These are phyloP conservation scores for Solanum corneliomulleri DNA, from an alignment of 257 asterid genomes.

Conservation along the genomic window DNA sequence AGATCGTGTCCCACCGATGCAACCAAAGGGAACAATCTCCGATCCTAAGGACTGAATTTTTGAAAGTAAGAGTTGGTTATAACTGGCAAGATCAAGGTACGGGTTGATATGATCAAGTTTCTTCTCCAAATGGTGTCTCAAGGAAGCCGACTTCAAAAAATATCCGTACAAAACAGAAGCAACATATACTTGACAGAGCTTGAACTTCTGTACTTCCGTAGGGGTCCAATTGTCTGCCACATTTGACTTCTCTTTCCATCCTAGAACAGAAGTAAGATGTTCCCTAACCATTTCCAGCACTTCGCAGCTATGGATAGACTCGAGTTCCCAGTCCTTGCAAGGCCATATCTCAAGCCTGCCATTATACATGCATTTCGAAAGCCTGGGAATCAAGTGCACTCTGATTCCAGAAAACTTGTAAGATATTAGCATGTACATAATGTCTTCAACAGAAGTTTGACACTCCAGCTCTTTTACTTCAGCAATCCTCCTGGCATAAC, in stretches of 20 bases:
- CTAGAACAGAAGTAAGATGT: conserved; percentile 40
- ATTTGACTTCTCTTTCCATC: conserved; percentile 37
- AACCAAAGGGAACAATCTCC: conserved; percentile 14
- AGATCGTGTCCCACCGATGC: conserved; percentile 6
- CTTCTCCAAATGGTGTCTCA: conserved; percentile 58
- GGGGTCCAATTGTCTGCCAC: conserved; percentile 50
- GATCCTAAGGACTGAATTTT: conserved; percentile 26
- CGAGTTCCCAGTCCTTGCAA: conserved; percentile 77
- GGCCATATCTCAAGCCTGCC: conserved; percentile 76
- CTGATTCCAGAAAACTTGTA: conserved; percentile 47
- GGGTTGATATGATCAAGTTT: conserved; percentile 14
- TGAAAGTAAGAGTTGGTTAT: conserved; percentile 5
- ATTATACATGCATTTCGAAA: conserved; percentile 58
- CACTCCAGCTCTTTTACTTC: conserved; percentile 42
- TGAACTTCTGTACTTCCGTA: conserved; percentile 25
- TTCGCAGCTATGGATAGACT: conserved; percentile 64
- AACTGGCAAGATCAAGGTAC: conserved; percentile 3
- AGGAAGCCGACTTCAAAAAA: conserved; percentile 60
- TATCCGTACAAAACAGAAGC: conserved; percentile 73
- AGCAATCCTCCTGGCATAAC: conserved; percentile 69
- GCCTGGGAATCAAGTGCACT: conserved; percentile 64
- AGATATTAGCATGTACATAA: conserved; percentile 44
- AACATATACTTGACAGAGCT: conserved; percentile 46
- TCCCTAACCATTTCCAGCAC: conserved; percentile 63
- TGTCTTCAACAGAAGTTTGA: conserved; percentile 59